These are phyloP conservation scores for Pseudocercospora musae DNA, from an alignment of 2,329 filamentous ascomycete genomes.

Conservation along the genomic window DNA sequence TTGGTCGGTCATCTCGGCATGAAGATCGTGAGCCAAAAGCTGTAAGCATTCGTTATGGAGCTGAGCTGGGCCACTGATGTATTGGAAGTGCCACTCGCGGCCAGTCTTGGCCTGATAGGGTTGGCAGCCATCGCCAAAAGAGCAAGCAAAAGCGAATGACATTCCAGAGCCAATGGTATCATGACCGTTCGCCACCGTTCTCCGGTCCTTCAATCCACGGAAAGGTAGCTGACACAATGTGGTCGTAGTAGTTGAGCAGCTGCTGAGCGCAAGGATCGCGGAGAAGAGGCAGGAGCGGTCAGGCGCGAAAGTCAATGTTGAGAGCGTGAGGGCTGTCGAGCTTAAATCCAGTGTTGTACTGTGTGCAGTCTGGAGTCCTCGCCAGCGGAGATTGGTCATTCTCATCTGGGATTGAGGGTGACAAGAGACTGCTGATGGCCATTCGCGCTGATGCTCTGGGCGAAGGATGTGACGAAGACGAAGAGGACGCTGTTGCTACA, in stretches of 20 bases:
- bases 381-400: not conserved
- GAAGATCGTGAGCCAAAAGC: slow-evolving; percentile 1
- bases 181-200: slow-evolving; percentile 11
- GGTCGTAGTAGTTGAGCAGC: slow-evolving; percentile 10
- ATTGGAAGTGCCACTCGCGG: slow-evolving; percentile 5
- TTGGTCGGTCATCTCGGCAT: slow-evolving; percentile 2
- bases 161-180: slow-evolving; percentile 7
- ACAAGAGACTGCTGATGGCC: slow-evolving; percentile 4
- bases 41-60: slow-evolving; percentile 6
- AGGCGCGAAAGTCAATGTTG: slow-evolving; percentile 2
- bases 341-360: not conserved
- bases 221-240: slow-evolving; percentile 4
- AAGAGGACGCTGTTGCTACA: not conserved
- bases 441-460: not conserved
- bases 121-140: slow-evolving; percentile 10
- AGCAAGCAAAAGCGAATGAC: slow-evolving; percentile 7
- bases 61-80: not conserved
- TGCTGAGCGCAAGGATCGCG: slow-evolving; percentile 5
- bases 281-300: not conserved
- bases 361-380: not conserved
- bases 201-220: slow-evolving; percentile 9
- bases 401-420: not conserved
- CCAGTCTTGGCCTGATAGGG: slow-evolving; percentile 2
- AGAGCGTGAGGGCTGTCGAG: slow-evolving; percentile 5
- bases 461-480: not conserved